A percentile compares a stretch with the other conserved stretches of the same genome.
Conservation (phyloP, 2,329 filamentous ascomycete genomes). For the Colletotrichum destructivum region DNA sequence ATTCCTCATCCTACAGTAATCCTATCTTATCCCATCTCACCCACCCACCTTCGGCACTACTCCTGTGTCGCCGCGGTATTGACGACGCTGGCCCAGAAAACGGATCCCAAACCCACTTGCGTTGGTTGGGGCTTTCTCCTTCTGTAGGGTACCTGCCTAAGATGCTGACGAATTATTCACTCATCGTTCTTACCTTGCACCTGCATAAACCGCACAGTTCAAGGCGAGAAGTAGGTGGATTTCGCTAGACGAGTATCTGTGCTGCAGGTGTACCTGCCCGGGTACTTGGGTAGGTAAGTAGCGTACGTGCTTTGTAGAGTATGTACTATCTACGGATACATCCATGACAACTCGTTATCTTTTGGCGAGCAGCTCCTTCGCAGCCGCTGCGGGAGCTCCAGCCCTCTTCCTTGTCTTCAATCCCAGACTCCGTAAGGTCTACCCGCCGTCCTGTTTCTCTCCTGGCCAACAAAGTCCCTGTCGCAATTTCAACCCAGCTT, state of each 20-base stretch:
- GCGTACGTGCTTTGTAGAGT: too few relatives aligned
- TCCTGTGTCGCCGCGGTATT: neutral
- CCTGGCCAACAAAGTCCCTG: neutral
- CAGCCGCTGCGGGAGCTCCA: slow-evolving; percentile 1
- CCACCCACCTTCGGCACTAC: neutral
- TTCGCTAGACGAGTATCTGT: neutral
- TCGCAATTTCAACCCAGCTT: slow-evolving; percentile 22
- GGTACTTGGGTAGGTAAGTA: too few relatives aligned
- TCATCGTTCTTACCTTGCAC: neutral
- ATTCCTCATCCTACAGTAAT: neutral
- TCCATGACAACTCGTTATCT: slow-evolving; percentile 7
- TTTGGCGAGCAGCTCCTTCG: neutral
- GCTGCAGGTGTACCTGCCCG: too few relatives aligned
- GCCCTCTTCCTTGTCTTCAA: slow-evolving; percentile 4
- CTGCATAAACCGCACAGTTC: neutral
- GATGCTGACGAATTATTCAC: neutral
- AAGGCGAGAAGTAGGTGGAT: neutral
- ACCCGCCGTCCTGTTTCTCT: slow-evolving; percentile 3
- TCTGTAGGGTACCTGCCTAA: too few relatives aligned
- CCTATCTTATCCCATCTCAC: neutral
- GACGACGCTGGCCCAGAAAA: slow-evolving; percentile 10
- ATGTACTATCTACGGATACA: too few relatives aligned
- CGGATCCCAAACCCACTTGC: neutral
- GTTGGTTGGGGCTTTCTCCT: neutral
- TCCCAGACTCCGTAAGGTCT: neutral